Percentiles rank a stretch among this genome's conserved stretches.
Conservation (phyloP, 345 rosid genomes). For the Kernera saxatilis region DNA sequence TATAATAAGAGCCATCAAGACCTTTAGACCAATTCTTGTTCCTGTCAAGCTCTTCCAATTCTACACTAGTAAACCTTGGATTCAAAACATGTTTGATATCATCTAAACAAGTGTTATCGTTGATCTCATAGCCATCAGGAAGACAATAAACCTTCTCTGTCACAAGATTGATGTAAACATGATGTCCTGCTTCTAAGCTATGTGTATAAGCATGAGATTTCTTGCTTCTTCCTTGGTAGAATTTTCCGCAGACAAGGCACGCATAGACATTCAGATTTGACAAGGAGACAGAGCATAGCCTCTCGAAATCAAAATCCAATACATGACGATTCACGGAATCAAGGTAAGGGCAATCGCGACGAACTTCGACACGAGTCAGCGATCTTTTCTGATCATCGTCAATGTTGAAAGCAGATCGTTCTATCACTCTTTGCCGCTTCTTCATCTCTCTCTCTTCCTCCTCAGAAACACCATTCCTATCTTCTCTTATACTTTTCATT, state of each 20-base stretch:
- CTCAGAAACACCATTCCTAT: constrained; percentile 20
- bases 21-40: constrained; percentile 95
- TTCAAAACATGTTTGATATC: too few relatives aligned
- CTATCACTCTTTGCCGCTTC: constrained; percentile 46
- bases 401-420: constrained; percentile 29
- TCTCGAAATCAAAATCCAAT: constrained; percentile 94
- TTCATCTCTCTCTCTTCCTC: constrained; percentile 34
- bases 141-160: constrained; percentile 91
- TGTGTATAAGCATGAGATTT: constrained; percentile 93
- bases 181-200: constrained; percentile 93
- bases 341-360: constrained; percentile 91
- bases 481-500: constrained; percentile 40
- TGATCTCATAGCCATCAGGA: constrained; percentile 91
- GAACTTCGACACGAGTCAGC: constrained; percentile 54
- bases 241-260: constrained; percentile 89
- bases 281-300: constrained; percentile 80
- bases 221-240: constrained; percentile 88
- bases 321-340: constrained; percentile 99
- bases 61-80: constrained; percentile 80
- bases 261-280: constrained; percentile 87
- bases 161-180: constrained; percentile 78
- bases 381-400: too few relatives aligned
- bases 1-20: constrained; percentile 97
- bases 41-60: constrained; percentile 79
- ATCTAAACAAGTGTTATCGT: constrained; percentile 32